Evolutionary conservation across 1,139 yeast species (phyloP).

Genomic region (Blastobotrys arbuscula): DNA sequence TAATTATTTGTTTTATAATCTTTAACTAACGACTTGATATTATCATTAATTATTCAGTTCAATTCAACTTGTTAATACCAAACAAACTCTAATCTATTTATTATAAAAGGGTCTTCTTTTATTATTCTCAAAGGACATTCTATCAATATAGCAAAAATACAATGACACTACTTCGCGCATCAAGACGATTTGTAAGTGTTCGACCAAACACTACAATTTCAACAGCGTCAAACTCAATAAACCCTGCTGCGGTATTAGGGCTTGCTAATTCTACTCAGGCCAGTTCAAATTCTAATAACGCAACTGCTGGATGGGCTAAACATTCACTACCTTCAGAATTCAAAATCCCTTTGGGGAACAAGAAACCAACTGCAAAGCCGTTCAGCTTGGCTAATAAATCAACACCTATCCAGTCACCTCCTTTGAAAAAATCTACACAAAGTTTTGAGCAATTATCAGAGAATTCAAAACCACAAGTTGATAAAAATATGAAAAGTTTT

Average conservation of each 20-base stretch:
- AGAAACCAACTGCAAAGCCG: conserved; percentile 3
- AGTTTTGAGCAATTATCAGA: neutral
- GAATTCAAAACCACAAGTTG: neutral
- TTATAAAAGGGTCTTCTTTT: too few relatives aligned
- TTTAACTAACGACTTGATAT: too few relatives aligned
- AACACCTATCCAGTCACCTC: neutral
- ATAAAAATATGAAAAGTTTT: neutral
- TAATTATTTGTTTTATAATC: too few relatives aligned
- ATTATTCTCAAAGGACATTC: too few relatives aligned
- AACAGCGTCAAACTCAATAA: neutral
- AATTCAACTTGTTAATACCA: too few relatives aligned
- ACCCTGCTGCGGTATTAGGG: conserved; percentile 8
- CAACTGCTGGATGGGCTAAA: conserved; percentile 8
- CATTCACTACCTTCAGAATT: conserved; percentile 8
- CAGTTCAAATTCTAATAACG: neutral
- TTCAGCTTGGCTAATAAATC: conserved; percentile 8
- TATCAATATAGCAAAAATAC: too few relatives aligned
- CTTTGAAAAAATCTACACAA: neutral
- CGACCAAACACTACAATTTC: neutral
- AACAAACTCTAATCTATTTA: too few relatives aligned
- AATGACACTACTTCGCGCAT: neutral
- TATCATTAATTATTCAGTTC: too few relatives aligned
- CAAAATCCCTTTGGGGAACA: neutral
- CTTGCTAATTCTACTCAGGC: conserved; percentile 10
- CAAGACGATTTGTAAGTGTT: neutral